Conservation (phyloP, 305 asterid genomes). For the Fraxinus albicans region DNA sequence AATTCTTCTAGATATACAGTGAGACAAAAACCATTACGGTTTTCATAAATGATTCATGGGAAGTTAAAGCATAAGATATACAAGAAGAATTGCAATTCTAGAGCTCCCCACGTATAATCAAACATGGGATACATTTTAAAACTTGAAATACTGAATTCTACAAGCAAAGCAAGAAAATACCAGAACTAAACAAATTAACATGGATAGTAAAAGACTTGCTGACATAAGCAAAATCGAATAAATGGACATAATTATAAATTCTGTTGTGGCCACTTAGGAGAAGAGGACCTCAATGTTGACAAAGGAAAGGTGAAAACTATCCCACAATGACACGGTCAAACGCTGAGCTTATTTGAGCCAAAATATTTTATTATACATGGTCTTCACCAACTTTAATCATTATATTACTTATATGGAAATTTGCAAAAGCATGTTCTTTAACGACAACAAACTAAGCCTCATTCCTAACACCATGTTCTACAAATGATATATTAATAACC, state of each 20-base stretch:
- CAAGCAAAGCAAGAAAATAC: background rate
- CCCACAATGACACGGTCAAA: background rate
- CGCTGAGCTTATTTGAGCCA: background rate
- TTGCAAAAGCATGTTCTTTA: background rate
- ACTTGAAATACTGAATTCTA: background rate
- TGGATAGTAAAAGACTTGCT: background rate
- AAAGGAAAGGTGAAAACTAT: background rate
- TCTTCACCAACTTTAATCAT: slow-evolving; percentile 5
- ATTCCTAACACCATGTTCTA: background rate
- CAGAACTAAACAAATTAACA: background rate
- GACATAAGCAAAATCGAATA: background rate
- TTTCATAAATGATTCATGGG: background rate
- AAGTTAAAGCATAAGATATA: background rate
- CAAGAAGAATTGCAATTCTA: background rate
- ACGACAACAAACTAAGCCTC: background rate
- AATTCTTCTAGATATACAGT: background rate
- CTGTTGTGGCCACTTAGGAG: background rate
- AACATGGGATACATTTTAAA: background rate
- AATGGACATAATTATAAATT: background rate
- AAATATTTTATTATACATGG: background rate
- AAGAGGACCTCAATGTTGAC: background rate
- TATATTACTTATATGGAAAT: background rate
- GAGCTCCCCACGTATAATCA: background rate
- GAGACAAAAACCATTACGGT: background rate
- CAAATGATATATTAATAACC: background rate